Evolutionary conservation across 2,329 filamentous ascomycete species (phyloP).

Genomic region (Plectosphaerella plurivora): DNA sequence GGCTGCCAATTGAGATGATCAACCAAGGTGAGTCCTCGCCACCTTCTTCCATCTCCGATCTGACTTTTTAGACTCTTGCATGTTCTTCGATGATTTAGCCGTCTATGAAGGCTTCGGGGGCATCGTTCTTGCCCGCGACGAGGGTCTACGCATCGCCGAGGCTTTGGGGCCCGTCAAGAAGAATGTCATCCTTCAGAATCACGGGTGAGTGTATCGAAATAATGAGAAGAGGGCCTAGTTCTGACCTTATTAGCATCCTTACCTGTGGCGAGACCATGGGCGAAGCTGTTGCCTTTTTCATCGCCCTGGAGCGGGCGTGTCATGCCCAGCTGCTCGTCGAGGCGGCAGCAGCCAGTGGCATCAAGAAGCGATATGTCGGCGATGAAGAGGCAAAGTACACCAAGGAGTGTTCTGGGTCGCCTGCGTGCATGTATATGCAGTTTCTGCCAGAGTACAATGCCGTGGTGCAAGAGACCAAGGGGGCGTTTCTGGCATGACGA

Average conservation of each 20-base stretch:
- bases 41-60: too few relatives aligned
- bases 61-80: slow-evolving; percentile 33
- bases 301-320: slow-evolving; percentile 61
- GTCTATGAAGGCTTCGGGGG: slow-evolving; percentile 59
- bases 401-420: too few relatives aligned
- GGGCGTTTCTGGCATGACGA: too few relatives aligned
- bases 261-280: slow-evolving; percentile 65
- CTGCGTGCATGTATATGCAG: too few relatives aligned
- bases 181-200: slow-evolving; percentile 57
- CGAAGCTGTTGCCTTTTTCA: slow-evolving; percentile 66
- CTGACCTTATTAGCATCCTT: slow-evolving; percentile 65
- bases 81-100: slow-evolving; percentile 52
- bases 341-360: slow-evolving; percentile 38
- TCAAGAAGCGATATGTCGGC: slow-evolving; percentile 28
- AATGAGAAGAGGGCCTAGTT: slow-evolving; percentile 55
- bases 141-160: slow-evolving; percentile 52
- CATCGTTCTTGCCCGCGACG: slow-evolving; percentile 55
- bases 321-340: slow-evolving; percentile 64
- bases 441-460: too few relatives aligned
- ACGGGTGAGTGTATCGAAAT: slow-evolving; percentile 37
- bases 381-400: slow-evolving; percentile 32
- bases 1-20: slow-evolving; percentile 53
- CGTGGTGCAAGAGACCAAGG: too few relatives aligned
- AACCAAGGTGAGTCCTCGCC: slow-evolving; percentile 38
- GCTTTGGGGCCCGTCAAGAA: slow-evolving; percentile 48